These are phyloP conservation scores for Rhododendron mucronatum DNA, from an alignment of 148 eudicot species.

Conservation along the genomic window DNA sequence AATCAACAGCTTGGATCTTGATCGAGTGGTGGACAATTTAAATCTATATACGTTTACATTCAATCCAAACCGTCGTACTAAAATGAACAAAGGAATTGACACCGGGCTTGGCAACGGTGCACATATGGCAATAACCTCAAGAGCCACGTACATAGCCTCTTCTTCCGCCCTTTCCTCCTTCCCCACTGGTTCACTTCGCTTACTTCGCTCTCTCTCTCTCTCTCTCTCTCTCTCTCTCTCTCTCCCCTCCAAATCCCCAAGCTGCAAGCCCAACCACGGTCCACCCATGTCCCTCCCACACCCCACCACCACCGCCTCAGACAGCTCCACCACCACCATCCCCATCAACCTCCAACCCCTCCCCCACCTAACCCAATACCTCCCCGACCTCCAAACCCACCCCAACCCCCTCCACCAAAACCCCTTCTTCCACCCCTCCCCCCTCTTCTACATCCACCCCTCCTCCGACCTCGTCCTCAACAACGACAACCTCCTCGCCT, in stretches of 20 bases:
- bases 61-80: too few relatives aligned
- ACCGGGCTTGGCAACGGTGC: too few relatives aligned
- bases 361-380: constrained; percentile 32
- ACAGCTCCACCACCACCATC: background rate
- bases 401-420: constrained; percentile 41
- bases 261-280: too few relatives aligned
- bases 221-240: background rate
- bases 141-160: background rate
- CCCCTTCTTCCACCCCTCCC: constrained; percentile 44
- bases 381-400: constrained; percentile 27
- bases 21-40: too few relatives aligned
- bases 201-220: background rate
- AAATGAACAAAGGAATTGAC: too few relatives aligned
- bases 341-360: constrained; percentile 19
- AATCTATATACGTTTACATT: too few relatives aligned
- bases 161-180: background rate
- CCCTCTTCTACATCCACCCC: constrained; percentile 48
- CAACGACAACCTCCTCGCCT: constrained; percentile 20
- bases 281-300: background rate
- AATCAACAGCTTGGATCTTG: too few relatives aligned
- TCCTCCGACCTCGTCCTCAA: background rate
- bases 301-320: background rate
- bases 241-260: background rate
- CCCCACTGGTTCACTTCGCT: background rate
- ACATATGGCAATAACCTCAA: too few relatives aligned